phyloP scores from a whole-genome alignment of 2,329 filamentous ascomycete genomes.

The Capronia americana region DNA sequence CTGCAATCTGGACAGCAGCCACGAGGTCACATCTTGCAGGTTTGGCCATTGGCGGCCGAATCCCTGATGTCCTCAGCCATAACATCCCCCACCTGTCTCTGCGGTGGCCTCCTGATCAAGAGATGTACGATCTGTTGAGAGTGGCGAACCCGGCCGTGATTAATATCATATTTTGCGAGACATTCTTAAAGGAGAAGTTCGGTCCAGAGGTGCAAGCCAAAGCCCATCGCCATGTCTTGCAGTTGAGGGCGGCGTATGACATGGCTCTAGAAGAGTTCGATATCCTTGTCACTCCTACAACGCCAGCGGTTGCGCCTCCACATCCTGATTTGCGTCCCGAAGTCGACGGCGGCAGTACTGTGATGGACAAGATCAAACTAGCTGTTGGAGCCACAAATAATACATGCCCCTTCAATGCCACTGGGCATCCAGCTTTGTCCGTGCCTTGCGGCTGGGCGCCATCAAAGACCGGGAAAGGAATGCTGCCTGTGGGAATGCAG shows the following conservation, averaged over 20 bases:
- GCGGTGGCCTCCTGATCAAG: constrained; percentile 48
- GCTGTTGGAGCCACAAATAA: constrained; percentile 56
- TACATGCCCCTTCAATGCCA: constrained; percentile 58
- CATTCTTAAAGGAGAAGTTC: constrained; percentile 43
- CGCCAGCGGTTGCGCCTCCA: constrained; percentile 53
- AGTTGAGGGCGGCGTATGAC: constrained; percentile 59
- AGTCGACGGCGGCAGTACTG: constrained; percentile 40
- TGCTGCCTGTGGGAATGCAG: constrained; percentile 62
- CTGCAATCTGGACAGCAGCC: constrained; percentile 57
- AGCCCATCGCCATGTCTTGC: constrained; percentile 54
- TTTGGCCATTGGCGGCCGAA: constrained; percentile 42
- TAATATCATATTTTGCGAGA: constrained; percentile 52
- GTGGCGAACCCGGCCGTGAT: constrained; percentile 54
- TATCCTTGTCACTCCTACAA: constrained; percentile 57
- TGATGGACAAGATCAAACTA: constrained; percentile 52
- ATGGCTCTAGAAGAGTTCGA: constrained; percentile 52
- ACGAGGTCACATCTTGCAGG: constrained; percentile 46
- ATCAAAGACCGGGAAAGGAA: constrained; percentile 41
- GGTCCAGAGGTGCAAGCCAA: constrained; percentile 50
- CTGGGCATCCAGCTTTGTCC: constrained; percentile 58
- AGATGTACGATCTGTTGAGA: constrained; percentile 54
- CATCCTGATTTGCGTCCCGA: constrained; percentile 45
- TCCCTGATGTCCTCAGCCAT: constrained; percentile 45
- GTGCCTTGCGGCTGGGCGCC: constrained; percentile 56
- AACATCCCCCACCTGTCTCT: constrained; percentile 43